These are phyloP conservation scores for Trichosanthes truncata DNA, from an alignment of 306 rosid species.

Conservation along the genomic window DNA sequence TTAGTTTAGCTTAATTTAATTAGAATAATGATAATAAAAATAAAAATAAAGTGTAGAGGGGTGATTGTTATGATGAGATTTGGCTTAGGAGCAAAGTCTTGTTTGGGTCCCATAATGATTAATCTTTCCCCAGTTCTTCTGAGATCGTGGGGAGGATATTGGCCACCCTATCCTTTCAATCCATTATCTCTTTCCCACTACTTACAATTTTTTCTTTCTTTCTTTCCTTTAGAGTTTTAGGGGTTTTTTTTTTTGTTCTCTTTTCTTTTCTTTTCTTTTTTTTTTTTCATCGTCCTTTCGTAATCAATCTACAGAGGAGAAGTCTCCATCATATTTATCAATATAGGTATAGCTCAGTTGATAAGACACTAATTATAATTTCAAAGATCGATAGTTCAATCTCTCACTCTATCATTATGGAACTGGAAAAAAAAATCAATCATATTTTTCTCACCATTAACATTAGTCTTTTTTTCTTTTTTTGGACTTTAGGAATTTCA, in stretches of 20 bases:
- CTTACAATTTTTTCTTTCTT: background rate
- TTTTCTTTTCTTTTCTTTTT: background rate
- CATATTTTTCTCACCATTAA: too few species aligned
- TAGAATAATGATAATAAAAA: slow-evolving; percentile 18
- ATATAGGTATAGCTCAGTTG: too few species aligned
- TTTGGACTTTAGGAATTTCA: too few species aligned
- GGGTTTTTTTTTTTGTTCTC: too few species aligned
- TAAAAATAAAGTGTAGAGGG: background rate
- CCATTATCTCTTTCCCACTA: background rate
- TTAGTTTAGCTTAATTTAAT: background rate
- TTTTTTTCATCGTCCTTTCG: too few species aligned
- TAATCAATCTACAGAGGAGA: too few species aligned
- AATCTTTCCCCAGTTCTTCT: slow-evolving; percentile 34
- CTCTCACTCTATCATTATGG: too few species aligned
- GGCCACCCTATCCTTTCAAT: slow-evolving; percentile 1
- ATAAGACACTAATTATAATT: too few species aligned
- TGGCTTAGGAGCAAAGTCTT: slow-evolving; percentile 80
- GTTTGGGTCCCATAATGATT: slow-evolving; percentile 61
- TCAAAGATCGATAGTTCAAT: too few species aligned
- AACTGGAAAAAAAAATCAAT: too few species aligned
- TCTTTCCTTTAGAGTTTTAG: background rate
- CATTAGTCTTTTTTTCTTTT: too few species aligned
- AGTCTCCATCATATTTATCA: too few species aligned
- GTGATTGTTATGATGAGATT: slow-evolving; percentile 39
- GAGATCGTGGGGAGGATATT: slow-evolving; percentile 40